phyloP scores from a whole-genome alignment of 805 yeast species.

The Priceomyces carsonii region DNA sequence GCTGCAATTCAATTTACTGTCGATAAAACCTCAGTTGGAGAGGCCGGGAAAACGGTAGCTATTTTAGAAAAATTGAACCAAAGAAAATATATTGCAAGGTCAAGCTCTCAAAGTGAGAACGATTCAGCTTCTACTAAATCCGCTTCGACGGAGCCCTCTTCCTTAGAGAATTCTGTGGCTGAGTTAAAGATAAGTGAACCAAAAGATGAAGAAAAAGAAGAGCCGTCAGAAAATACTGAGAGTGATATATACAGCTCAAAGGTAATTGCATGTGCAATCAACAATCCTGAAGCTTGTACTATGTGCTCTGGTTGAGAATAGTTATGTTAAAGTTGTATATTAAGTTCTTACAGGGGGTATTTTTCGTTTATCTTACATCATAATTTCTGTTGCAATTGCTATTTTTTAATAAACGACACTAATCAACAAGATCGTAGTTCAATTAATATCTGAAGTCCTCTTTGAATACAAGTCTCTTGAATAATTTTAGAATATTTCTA shows the following conservation, averaged over 20 bases:
- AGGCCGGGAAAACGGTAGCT: constrained; percentile 41
- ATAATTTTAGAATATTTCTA: too few relatives aligned
- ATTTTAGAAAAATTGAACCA: constrained; percentile 38
- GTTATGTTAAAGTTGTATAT: too few relatives aligned
- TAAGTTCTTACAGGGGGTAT: too few relatives aligned
- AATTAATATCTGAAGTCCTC: too few relatives aligned
- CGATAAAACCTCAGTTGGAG: constrained; percentile 42
- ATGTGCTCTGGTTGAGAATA: constrained; percentile 90
- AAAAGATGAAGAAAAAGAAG: constrained; percentile 13
- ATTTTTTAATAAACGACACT: too few relatives aligned
- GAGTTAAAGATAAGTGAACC: constrained; percentile 40
- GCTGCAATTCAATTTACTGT: constrained; percentile 88
- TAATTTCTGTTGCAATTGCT: too few relatives aligned
- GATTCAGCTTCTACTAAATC: constrained; percentile 23
- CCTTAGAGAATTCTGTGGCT: constrained; percentile 48
- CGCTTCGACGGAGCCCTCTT: constrained; percentile 41
- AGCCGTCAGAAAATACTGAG: constrained; percentile 37
- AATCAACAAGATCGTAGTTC: too few relatives aligned
- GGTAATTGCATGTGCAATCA: constrained; percentile 94
- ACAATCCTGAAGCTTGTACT: constrained; percentile 96
- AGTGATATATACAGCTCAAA: constrained; percentile 88
- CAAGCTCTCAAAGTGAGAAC: constrained; percentile 15
- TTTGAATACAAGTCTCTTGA: too few relatives aligned
- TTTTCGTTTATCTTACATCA: too few relatives aligned
- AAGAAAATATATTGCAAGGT: constrained; percentile 34